Evolutionary conservation across 495 filamentous ascomycete genomes (phyloP).

Genomic region (Xylaria intraflava): DNA sequence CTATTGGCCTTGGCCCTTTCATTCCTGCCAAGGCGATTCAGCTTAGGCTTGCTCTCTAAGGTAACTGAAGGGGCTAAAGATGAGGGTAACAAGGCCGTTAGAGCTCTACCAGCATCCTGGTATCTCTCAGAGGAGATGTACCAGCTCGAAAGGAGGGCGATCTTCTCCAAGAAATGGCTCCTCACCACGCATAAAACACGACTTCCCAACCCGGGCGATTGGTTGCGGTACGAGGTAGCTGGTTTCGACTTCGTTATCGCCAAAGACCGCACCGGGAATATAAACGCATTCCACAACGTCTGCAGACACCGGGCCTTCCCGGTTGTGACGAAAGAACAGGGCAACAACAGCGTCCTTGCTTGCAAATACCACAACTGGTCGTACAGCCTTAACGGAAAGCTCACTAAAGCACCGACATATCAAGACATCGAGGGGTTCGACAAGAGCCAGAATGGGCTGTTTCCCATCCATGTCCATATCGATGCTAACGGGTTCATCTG

Average conservation of each 20-base stretch:
- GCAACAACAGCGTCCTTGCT: slow-evolving; percentile 44
- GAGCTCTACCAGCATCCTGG: slow-evolving; percentile 43
- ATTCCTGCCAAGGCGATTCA: neutral
- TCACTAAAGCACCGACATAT: slow-evolving; percentile 54
- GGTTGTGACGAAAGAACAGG: slow-evolving; percentile 43
- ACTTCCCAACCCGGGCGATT: slow-evolving; percentile 45
- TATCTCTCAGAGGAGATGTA: slow-evolving; percentile 46
- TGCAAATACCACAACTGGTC: slow-evolving; percentile 62
- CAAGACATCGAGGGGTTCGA: slow-evolving; percentile 50
- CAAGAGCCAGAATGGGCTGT: slow-evolving; percentile 46
- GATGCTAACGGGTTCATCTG: slow-evolving; percentile 46
- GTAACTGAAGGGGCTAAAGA: neutral
- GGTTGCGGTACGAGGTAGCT: slow-evolving; percentile 39
- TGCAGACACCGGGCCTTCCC: slow-evolving; percentile 54
- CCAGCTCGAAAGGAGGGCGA: slow-evolving; percentile 47
- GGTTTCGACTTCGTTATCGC: slow-evolving; percentile 46
- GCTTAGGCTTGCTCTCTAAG: neutral
- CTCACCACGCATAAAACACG: slow-evolving; percentile 44
- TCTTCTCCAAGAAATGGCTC: slow-evolving; percentile 51
- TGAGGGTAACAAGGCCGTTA: slow-evolving; percentile 14
- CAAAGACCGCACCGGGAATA: slow-evolving; percentile 40
- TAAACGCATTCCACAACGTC: slow-evolving; percentile 56
- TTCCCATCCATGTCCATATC: slow-evolving; percentile 42
- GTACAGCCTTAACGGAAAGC: slow-evolving; percentile 48
- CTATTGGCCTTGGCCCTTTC: slow-evolving; percentile 6